phyloP scores from a whole-genome alignment of 768 basidiomycete genomes.

The Astraeus odoratus region DNA sequence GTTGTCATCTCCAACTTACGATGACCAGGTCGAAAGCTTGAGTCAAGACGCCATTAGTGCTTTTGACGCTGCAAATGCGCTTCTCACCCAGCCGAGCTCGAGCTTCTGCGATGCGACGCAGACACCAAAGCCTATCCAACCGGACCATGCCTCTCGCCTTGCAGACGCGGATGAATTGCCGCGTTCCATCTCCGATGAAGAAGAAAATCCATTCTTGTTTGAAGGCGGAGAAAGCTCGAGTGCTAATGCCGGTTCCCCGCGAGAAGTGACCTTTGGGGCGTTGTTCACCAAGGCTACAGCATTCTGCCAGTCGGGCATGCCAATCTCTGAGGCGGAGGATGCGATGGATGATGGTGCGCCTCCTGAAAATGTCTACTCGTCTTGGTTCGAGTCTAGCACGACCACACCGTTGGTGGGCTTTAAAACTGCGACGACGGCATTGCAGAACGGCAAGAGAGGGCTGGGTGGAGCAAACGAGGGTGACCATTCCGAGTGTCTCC shows the following conservation, averaged over 20 bases:
- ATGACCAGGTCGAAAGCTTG: conserved; percentile 42
- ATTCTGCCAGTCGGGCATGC: not conserved
- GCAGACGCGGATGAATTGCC: not conserved
- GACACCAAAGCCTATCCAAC: not conserved
- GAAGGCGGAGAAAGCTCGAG: not conserved
- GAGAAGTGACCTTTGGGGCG: conserved; percentile 9
- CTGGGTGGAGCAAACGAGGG: conserved; percentile 13
- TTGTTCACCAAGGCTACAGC: conserved; percentile 15
- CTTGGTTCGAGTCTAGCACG: conserved; percentile 43
- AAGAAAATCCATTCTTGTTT: conserved; percentile 17
- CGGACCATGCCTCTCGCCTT: not conserved
- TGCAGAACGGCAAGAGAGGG: not conserved
- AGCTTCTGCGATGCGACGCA: not conserved
- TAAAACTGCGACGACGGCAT: conserved; percentile 27
- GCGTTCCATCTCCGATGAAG: conserved; percentile 5
- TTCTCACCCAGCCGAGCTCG: conserved; percentile 32
- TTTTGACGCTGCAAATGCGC: conserved; percentile 45
- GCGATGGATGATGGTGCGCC: conserved; percentile 27
- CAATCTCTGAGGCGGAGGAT: not conserved
- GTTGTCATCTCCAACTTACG: conserved; percentile 61
- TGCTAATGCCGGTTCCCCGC: not conserved
- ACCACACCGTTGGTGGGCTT: conserved; percentile 29
- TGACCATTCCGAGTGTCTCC: conserved; percentile 23
- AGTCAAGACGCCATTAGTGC: conserved; percentile 52
- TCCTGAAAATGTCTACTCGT: conserved; percentile 35